Evolutionary conservation across 192 early-diverging fungal genomes (phyloP).

Genomic region (Linnemannia exigua): DNA sequence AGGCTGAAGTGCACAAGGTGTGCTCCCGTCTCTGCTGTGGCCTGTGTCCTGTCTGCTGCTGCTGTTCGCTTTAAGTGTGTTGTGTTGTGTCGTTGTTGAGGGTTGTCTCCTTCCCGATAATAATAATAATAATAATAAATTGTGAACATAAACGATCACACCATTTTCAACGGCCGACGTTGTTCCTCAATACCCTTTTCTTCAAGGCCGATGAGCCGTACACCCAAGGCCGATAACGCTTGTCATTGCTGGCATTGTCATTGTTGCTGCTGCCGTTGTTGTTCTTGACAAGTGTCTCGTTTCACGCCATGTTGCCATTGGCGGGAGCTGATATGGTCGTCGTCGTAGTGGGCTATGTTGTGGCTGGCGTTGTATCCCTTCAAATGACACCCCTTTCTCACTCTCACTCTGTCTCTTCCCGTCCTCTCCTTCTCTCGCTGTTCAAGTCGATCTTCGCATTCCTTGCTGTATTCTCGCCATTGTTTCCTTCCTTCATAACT

Average conservation of each 20-base stretch:
- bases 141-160: not conserved
- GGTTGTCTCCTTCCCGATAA: not conserved
- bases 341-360: too few species aligned
- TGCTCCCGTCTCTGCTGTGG: too few species aligned
- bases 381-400: not conserved
- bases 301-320: not conserved
- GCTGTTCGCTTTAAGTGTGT: not conserved
- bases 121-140: not conserved
- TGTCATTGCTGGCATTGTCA: not conserved
- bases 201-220: constrained; percentile 1
- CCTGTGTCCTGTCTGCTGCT: too few species aligned
- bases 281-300: not conserved
- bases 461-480: not conserved
- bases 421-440: not conserved
- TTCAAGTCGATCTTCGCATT: not conserved
- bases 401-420: not conserved
- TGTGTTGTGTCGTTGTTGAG: not conserved
- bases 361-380: not conserved
- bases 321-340: not conserved
- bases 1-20: too few species aligned
- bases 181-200: not conserved
- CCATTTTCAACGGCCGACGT: not conserved
- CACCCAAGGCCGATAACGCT: not conserved
- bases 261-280: not conserved
- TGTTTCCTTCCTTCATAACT: not conserved